Conservation (phyloP, 2,329 filamentous ascomycete genomes). For the Talaromyces sp. region DNA sequence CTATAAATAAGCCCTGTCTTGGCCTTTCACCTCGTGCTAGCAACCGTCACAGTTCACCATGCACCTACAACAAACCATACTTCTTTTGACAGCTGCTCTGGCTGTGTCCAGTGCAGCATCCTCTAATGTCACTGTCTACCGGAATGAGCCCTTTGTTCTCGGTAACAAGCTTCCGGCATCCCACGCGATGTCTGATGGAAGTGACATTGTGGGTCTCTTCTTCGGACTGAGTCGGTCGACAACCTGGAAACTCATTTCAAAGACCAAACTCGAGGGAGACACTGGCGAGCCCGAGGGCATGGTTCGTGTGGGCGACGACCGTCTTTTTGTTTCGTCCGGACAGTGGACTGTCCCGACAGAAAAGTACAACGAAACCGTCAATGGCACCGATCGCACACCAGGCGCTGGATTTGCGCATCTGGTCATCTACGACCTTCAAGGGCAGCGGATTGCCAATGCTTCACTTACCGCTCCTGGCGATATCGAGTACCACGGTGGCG, state of each 20-base stretch:
- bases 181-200: slow-evolving; percentile 18
- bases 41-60: slow-evolving; percentile 8
- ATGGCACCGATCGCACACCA: slow-evolving; percentile 53
- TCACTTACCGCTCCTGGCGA: slow-evolving; percentile 36
- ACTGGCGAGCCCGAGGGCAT: slow-evolving; percentile 49
- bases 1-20: not conserved
- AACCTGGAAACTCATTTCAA: slow-evolving; percentile 40
- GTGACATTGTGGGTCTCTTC: slow-evolving; percentile 36
- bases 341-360: slow-evolving; percentile 40
- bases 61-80: slow-evolving; percentile 11
- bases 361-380: slow-evolving; percentile 54
- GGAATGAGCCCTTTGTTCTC: slow-evolving; percentile 19
- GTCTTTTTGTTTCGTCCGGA: slow-evolving; percentile 44
- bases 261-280: slow-evolving; percentile 42
- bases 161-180: slow-evolving; percentile 19
- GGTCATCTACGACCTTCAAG: slow-evolving; percentile 42
- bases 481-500: slow-evolving; percentile 46
- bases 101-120: slow-evolving; percentile 6
- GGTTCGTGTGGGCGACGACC: slow-evolving; percentile 39
- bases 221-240: slow-evolving; percentile 43
- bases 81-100: slow-evolving; percentile 9
- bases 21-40: not conserved
- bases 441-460: slow-evolving; percentile 42
- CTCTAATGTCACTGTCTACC: slow-evolving; percentile 17
- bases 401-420: slow-evolving; percentile 45